Percentiles rank a stretch among this genome's conserved stretches.
Conservation (phyloP, 495 filamentous ascomycete genomes). For the Trichoderma gamsii region DNA sequence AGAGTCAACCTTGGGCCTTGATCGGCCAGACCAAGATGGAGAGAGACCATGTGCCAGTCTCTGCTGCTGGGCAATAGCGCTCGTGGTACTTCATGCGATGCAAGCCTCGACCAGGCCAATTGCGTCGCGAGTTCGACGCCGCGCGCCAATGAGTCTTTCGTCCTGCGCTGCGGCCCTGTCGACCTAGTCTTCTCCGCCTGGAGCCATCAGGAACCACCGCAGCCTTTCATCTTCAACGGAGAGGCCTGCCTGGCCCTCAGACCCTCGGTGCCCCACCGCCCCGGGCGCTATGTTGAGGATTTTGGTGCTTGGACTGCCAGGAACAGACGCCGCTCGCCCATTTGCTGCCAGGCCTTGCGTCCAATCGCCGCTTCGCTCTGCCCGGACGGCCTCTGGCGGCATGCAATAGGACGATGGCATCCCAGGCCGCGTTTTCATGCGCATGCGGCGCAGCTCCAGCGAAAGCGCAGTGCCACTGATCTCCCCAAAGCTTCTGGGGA, state of each 20-base stretch:
- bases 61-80: background rate
- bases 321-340: conserved; percentile 5
- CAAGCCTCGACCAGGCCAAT: background rate
- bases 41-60: background rate
- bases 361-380: conserved; percentile 11
- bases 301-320: conserved; percentile 12
- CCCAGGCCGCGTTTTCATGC: background rate
- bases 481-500: conserved; percentile 11
- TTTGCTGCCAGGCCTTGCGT: background rate
- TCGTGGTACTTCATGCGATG: background rate
- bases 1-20: background rate
- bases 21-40: background rate
- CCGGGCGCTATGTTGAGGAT: background rate
- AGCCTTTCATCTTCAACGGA: conserved; percentile 12
- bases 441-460: conserved; percentile 9
- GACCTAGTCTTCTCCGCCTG: background rate
- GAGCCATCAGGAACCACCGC: background rate
- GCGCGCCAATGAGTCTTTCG: background rate
- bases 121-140: background rate
- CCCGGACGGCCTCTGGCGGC: background rate
- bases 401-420: background rate
- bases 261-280: background rate
- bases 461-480: conserved; percentile 11
- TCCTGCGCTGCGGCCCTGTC: background rate
- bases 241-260: background rate